These are phyloP conservation scores for Curvularia eragrostidis DNA, from an alignment of 2,329 filamentous ascomycete genomes.

Conservation along the genomic window DNA sequence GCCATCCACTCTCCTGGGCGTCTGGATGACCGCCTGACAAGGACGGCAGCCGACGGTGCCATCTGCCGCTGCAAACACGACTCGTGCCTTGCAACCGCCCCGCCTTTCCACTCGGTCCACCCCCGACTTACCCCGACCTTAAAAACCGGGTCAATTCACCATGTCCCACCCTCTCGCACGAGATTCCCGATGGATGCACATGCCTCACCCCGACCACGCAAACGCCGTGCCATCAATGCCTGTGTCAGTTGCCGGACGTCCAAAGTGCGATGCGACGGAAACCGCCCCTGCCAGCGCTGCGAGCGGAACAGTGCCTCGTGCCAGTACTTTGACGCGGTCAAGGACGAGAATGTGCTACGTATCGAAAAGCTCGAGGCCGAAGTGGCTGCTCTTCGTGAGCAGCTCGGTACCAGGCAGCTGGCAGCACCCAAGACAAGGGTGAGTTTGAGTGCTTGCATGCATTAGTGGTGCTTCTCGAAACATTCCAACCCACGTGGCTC, in stretches of 20 bases:
- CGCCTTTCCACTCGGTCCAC: conserved; percentile 12
- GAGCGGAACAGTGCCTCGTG: conserved; percentile 33
- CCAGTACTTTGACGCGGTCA: conserved; percentile 35
- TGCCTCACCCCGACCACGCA: conserved; percentile 31
- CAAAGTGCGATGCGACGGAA: conserved; percentile 45
- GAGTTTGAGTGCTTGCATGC: neutral
- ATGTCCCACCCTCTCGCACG: conserved; percentile 14
- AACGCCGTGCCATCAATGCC: conserved; percentile 45
- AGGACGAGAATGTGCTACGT: conserved; percentile 33
- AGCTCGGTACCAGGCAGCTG: conserved; percentile 3
- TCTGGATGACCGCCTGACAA: neutral
- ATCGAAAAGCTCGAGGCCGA: conserved; percentile 40
- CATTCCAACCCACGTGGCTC: neutral
- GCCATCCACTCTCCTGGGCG: neutral
- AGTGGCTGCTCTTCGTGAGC: conserved; percentile 24
- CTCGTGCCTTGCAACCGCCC: conserved; percentile 6
- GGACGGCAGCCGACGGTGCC: conserved; percentile 1
- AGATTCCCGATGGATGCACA: conserved; percentile 26
- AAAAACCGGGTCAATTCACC: conserved; percentile 13
- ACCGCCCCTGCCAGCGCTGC: conserved; percentile 42
- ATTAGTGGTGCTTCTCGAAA: neutral
- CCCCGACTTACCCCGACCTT: conserved; percentile 7
- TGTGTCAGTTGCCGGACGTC: conserved; percentile 40
- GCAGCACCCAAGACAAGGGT: conserved; percentile 5
- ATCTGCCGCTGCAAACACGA: conserved; percentile 8